Evolutionary conservation across 2,329 filamentous ascomycete species (phyloP), one percentile per base, ranked within the genome.

Genomic region (Fusarium sp.): DNA sequence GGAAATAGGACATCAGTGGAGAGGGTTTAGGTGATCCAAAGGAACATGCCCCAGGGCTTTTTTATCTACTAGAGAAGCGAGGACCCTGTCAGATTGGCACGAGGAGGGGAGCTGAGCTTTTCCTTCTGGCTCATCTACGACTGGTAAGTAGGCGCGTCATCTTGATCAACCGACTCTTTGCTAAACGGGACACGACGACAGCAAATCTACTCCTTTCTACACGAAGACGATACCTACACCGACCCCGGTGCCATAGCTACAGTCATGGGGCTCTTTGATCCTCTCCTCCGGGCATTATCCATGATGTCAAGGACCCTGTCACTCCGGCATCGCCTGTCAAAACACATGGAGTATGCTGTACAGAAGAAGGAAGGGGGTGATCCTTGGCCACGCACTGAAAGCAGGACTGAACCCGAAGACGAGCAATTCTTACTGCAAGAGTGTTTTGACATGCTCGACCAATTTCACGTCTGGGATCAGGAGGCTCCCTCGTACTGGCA

Each of bases 191-290:
- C 17, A 14, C 10, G 20, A 20, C 10, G 1, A 1, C 12, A 82
- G 81, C 81, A 82, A 79, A 73, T 81, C 4, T 80, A 82, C 57
- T 80, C 79, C 2, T 82, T 82, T 58, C 12, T 82, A 1, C 76
- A 80, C 14, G 72, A 79, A 8, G 80, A 82, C 37, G 79, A 78
- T 40, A 76, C 58, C 0, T 82, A 82, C 43, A 78, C 68, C 15
- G 80, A 82, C 25, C 80, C 80, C 1, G 80, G 80, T 2, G 74
- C 77, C 10, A 79, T 81, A 35, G 75, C 77, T 6, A 77, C 75
- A 0, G 63, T 79, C 8, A 73, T 80, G 47, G 80, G 79, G 4
- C 61, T 72, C 14, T 81, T 82, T 43, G 70, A 82, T 25, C 79
- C 81, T 2, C 76, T 82, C 12, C 66, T 81, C 7, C 70, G 79